Percentiles rank a stretch among this genome's conserved stretches.
These are phyloP conservation scores for Rhynchosporium secalis DNA, from an alignment of 2,329 filamentous ascomycete species.

Conservation along the genomic window DNA sequence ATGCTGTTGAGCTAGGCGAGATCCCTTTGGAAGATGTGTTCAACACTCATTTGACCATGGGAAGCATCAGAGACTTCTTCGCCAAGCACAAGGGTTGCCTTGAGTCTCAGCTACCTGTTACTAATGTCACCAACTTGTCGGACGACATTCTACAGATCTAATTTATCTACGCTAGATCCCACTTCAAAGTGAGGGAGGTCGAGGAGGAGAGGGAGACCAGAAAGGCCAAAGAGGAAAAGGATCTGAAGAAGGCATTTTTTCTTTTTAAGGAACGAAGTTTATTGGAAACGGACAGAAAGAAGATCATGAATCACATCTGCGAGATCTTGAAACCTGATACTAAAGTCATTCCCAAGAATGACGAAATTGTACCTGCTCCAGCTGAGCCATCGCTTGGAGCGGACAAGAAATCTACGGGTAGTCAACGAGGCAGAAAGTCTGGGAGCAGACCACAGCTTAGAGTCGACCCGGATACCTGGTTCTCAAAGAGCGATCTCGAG, in stretches of 20 bases:
- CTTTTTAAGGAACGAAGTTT: not conserved
- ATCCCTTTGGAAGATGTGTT: not conserved
- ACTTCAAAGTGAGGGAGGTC: not conserved
- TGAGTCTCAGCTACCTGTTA: not conserved
- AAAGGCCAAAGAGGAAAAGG: not conserved
- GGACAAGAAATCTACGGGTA: not conserved
- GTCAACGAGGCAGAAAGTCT: not conserved
- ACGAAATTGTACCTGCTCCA: too few relatives aligned
- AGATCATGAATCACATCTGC: not conserved
- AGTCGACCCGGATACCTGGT: not conserved
- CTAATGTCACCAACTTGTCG: not conserved
- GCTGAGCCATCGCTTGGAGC: not conserved
- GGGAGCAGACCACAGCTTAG: not conserved
- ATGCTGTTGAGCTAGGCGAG: not conserved
- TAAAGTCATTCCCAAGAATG: too few relatives aligned
- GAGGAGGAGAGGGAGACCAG: not conserved
- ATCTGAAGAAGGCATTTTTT: not conserved
- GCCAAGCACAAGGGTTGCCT: not conserved
- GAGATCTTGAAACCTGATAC: not conserved
- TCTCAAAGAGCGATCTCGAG: not conserved
- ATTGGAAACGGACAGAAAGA: not conserved
- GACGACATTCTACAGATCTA: not conserved
- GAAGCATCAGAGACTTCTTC: constrained; percentile 4
- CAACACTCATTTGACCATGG: not conserved
- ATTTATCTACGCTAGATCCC: not conserved